Conservation (phyloP, 768 basidiomycete species). For the Terana coerulea region DNA sequence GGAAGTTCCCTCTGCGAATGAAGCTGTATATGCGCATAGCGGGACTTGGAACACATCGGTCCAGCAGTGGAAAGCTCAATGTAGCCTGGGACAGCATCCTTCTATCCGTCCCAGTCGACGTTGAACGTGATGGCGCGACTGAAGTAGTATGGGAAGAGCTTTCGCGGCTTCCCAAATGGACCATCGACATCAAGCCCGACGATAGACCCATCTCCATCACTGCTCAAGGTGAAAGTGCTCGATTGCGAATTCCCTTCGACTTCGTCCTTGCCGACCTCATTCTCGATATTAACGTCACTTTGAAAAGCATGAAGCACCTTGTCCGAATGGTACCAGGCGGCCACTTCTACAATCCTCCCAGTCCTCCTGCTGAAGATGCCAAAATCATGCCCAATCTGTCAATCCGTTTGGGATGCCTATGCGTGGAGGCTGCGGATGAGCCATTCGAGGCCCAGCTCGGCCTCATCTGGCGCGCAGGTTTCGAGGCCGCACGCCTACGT, state of each 20-base stretch:
- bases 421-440: constrained; percentile 80
- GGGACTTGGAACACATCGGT: constrained; percentile 21
- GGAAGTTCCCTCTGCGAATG: constrained; percentile 44
- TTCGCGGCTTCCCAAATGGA: constrained; percentile 52
- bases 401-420: constrained; percentile 56
- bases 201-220: constrained; percentile 36
- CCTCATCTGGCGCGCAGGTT: constrained; percentile 69
- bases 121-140: constrained; percentile 31
- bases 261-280: constrained; percentile 76
- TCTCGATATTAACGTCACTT: constrained; percentile 59
- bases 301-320: constrained; percentile 76
- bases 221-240: constrained; percentile 58
- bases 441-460: constrained; percentile 76
- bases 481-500: constrained; percentile 65
- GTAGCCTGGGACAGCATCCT: constrained; percentile 40
- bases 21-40: constrained; percentile 36
- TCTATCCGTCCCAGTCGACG: constrained; percentile 56
- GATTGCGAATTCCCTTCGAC: constrained; percentile 75
- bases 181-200: constrained; percentile 33
- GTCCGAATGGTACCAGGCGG: constrained; percentile 48
- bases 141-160: constrained; percentile 74
- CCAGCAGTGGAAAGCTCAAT: constrained; percentile 19
- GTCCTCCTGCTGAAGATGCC: constrained; percentile 67
- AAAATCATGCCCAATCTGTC: constrained; percentile 65
- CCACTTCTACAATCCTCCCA: constrained; percentile 48